Evolutionary conservation across 2,329 filamentous ascomycete genomes (phyloP).

Genomic region (Bisporella sp.): DNA sequence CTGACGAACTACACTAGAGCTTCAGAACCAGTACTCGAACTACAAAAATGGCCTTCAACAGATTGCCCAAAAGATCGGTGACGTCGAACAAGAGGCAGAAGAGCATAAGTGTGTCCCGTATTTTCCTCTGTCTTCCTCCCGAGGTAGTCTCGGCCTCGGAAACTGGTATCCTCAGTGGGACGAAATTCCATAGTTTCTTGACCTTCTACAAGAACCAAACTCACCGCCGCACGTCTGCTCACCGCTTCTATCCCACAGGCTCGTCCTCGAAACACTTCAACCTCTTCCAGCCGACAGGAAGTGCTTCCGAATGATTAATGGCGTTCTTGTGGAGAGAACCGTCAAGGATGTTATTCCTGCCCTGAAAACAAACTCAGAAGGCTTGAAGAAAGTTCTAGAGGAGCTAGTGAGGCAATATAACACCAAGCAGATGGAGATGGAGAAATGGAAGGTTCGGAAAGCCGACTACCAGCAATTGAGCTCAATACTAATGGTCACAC

Average conservation of each 20-base stretch:
- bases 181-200: background rate
- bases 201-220: constrained; percentile 5
- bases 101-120: constrained; percentile 79
- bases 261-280: constrained; percentile 86
- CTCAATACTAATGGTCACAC: constrained; percentile 16
- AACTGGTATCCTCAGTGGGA: background rate
- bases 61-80: constrained; percentile 91
- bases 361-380: constrained; percentile 88
- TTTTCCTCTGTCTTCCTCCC: constrained; percentile 7
- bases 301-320: constrained; percentile 98
- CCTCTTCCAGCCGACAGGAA: constrained; percentile 81
- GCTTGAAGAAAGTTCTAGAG: constrained; percentile 87
- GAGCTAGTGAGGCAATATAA: constrained; percentile 97
- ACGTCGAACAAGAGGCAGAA: constrained; percentile 94
- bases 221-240: constrained; percentile 27
- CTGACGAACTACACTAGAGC: constrained; percentile 44
- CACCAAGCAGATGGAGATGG: constrained; percentile 86
- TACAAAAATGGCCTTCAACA: constrained; percentile 79
- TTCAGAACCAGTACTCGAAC: constrained; percentile 72
- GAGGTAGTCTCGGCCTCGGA: background rate
- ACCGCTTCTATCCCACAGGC: constrained; percentile 48
- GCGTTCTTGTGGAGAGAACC: constrained; percentile 88
- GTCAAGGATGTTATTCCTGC: constrained; percentile 88
- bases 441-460: constrained; percentile 86
- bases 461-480: constrained; percentile 10